Percentiles rank a stretch among this genome's conserved stretches.
These are phyloP conservation scores for Gomphus bonarii DNA, from an alignment of 1,284 basidiomycete species.

Conservation along the genomic window DNA sequence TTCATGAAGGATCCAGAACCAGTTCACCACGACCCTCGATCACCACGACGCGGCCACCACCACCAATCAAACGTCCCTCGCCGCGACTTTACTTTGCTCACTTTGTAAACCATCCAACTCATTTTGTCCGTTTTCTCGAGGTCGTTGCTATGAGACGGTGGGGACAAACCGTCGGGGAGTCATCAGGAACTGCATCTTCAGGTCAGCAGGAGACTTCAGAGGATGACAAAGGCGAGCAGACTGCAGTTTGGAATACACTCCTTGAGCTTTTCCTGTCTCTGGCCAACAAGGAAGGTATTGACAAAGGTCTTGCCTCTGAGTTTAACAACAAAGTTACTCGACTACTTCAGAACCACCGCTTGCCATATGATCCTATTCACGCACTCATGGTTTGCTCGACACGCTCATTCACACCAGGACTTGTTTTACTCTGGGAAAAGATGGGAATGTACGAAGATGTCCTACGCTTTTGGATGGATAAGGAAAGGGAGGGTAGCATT, in stretches of 20 bases:
- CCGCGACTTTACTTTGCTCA: constrained; percentile 88
- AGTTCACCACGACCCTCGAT: constrained; percentile 4
- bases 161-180: constrained; percentile 60
- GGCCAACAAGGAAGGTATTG: constrained; percentile 13
- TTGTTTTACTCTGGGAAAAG: constrained; percentile 86
- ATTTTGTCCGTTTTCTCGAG: constrained; percentile 86
- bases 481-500: constrained; percentile 33
- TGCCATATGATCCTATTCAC: constrained; percentile 87
- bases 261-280: constrained; percentile 84
- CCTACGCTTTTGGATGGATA: constrained; percentile 83
- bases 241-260: constrained; percentile 92
- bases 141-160: constrained; percentile 74
- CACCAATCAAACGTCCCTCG: constrained; percentile 51
- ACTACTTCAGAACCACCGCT: constrained; percentile 46
- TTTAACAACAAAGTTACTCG: constrained; percentile 52
- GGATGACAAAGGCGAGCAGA: constrained; percentile 61
- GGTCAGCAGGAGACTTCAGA: constrained; percentile 18
- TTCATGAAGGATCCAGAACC: constrained; percentile 1
- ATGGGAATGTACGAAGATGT: constrained; percentile 96
- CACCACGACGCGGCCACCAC: constrained; percentile 14
- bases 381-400: constrained; percentile 90
- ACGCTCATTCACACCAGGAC: constrained; percentile 69
- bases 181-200: constrained; percentile 6
- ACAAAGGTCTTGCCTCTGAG: constrained; percentile 11
- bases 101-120: constrained; percentile 81